Base-by-base conservation (phyloP, 2,329 filamentous ascomycete genomes). In the Botrytis paeoniae region DNA sequence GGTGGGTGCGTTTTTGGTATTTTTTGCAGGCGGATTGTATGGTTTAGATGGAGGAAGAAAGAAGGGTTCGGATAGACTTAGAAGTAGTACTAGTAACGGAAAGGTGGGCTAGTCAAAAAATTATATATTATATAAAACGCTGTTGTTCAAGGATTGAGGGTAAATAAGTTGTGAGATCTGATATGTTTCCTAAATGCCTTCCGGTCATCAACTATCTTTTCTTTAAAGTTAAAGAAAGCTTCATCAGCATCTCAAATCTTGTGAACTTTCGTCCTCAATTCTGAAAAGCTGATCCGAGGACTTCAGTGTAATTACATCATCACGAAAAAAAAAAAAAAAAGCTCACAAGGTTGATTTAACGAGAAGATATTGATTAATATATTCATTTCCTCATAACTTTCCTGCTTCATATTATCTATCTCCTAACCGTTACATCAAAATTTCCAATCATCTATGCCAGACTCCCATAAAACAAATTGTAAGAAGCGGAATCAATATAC, bases 21-120 rank as follows among this genome's bases (percentile, higher is more conserved):
- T 98, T 83, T 88, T 92, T 22, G 93, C 94, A 0, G 96, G 95
- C n/a, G 95, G 91, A 0, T 82, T 98, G 75, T 99, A 99, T 83
- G 95, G 93, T 3, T 87, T 95, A 79, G 95, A 97, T 76, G 79
- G 78, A 64, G 71, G 71, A 2, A 69, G 39, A 57, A 73, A 70
- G 57, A 73, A 72, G 18, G 51, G 48, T 22, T 22, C 22, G 8
- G 51, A 16, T 65, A 68, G 60, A 65, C 61, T 45, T 43, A 71
- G 51, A 32, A 60, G 29, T 43, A 57, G 70, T 72, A 57, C 60
- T 51, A 64, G 45, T 32, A 68, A 72, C 48, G 70, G 70, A 16
- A 72, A 72, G 61, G 51, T 68, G 63, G 70, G 70, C 62, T 68
- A 72, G 62, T 60, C 60, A 60, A 59, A 51, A 60, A 59, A 61